Evolutionary conservation across 495 filamentous ascomycete species (phyloP).

Genomic region (Neurospora cerealis): DNA sequence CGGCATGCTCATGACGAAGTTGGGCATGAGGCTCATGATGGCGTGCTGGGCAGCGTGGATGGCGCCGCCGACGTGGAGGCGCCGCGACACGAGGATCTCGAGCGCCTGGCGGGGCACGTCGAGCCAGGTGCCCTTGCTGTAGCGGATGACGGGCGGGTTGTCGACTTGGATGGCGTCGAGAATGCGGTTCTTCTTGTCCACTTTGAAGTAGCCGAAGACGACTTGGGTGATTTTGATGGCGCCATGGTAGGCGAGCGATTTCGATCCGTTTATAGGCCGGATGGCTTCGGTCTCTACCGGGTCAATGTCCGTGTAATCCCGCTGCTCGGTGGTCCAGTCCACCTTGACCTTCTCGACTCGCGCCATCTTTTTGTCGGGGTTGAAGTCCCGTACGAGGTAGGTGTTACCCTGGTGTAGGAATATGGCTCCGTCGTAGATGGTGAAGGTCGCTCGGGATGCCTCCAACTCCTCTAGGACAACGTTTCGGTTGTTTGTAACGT

Average conservation of each 20-base stretch:
- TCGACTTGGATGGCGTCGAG: constrained; percentile 90
- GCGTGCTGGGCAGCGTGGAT: constrained; percentile 96
- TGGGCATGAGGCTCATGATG: constrained; percentile 74
- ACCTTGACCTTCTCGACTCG: constrained; percentile 68
- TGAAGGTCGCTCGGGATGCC: constrained; percentile 88
- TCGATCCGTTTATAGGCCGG: constrained; percentile 45
- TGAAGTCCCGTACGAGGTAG: constrained; percentile 86
- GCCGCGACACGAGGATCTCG: constrained; percentile 59
- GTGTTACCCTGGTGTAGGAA: constrained; percentile 92
- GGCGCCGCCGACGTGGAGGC: constrained; percentile 74
- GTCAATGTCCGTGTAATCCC: constrained; percentile 93
- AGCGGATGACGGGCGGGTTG: constrained; percentile 79
- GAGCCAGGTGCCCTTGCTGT: constrained; percentile 91
- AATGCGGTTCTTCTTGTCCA: constrained; percentile 66
- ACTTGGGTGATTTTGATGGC: constrained; percentile 70
- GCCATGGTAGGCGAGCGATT: constrained; percentile 66
- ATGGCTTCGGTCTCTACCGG: constrained; percentile 77
- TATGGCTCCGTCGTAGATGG: constrained; percentile 93
- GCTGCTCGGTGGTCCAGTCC: constrained; percentile 89
- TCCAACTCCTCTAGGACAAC: constrained; percentile 91
- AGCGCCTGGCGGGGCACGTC: constrained; percentile 76
- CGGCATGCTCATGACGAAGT: constrained; percentile 76
- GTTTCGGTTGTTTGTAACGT: constrained; percentile 75
- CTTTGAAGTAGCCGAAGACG: constrained; percentile 94
- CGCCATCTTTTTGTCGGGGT: constrained; percentile 65